Evolutionary conservation across 2,329 filamentous ascomycete genomes (phyloP), one percentile per base, ranked within the genome.

Genomic region (Hymenoscyphus occultus): DNA sequence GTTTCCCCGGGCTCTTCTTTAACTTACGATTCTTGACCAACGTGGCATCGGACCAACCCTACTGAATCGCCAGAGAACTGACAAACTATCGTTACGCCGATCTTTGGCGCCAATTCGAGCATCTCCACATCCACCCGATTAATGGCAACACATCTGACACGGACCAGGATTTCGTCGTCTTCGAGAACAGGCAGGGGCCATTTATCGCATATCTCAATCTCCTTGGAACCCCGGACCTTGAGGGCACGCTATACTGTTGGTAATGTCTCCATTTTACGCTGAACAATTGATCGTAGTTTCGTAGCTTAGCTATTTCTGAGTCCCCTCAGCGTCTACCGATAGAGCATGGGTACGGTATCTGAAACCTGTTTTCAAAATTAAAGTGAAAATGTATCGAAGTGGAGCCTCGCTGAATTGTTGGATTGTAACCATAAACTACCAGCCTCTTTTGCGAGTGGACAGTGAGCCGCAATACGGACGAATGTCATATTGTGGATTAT

Each of bases 71-170:
- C 39, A 40, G 39, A 40, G 65, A 76, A 79, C 65, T 79, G 77
- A 58, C 65, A 71, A 1, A 78, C 78, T 6, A 69, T 58, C 4
- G 75, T 70, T 28, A 75, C 72, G 1, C 77, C 77, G 0, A 69
- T 64, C 2, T 70, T 70, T 1, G 70, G 62, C 56, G 69, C 70
- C 57, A 68, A 67, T 14, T 73, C 71, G 51, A 71, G 59, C 67
- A 76, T 73, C 63, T 80, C 80, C 48, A 69, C 69, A 64, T 80
- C 78, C 59, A 64, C 65, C 0, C 77, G 78, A 67, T 78, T 79
- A 39, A 80, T 57, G 16, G 76, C 76, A 1, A 79, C 74, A 13
- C 39, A 40, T 40, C 63, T 65, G 5, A 70, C 71, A 22, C 58
- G 40, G 5, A 67, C 39, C 10, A 62, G 64, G 64, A 56, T 63